Percentiles rank a stretch among this genome's conserved stretches.
Evolutionary conservation across 768 basidiomycete genomes (phyloP).

Genomic region (Xerocomus potaroensis): DNA sequence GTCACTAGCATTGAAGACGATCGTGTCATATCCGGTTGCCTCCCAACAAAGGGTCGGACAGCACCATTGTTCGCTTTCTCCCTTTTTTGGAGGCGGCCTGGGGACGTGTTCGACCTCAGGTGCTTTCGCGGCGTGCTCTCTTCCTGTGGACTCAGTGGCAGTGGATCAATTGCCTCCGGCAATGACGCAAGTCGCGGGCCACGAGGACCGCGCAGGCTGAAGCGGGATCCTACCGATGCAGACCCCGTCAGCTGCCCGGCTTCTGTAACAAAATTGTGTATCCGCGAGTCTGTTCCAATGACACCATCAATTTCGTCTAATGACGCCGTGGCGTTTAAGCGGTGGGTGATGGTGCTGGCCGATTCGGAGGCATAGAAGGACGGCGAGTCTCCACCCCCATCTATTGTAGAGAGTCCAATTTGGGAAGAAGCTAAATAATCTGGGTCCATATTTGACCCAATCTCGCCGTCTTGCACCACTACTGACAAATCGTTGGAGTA

Average conservation of each 20-base stretch:
- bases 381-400: constrained; percentile 16
- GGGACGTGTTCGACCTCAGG: constrained; percentile 31
- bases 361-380: constrained; percentile 30
- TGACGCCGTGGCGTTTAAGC: constrained; percentile 10
- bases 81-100: constrained; percentile 42
- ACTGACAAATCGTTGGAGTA: constrained; percentile 28
- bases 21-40: constrained; percentile 16
- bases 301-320: constrained; percentile 29
- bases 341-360: constrained; percentile 18
- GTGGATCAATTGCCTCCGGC: constrained; percentile 8
- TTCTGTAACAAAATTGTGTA: constrained; percentile 25
- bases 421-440: constrained; percentile 3
- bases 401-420: constrained; percentile 1
- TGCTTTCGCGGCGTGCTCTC: constrained; percentile 24
- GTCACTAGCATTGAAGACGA: constrained; percentile 14
- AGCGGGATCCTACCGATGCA: constrained; percentile 13
- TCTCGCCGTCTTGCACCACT: constrained; percentile 19
- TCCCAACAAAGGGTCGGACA: constrained; percentile 25
- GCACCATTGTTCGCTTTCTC: constrained; percentile 19
- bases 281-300: constrained; percentile 19
- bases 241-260: constrained; percentile 11
- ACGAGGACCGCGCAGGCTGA: constrained; percentile 20
- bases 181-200: constrained; percentile 15
- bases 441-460: constrained; percentile 4
- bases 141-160: constrained; percentile 12